Percentiles rank a stretch among this genome's conserved stretches.
Conservation (phyloP, 2,329 filamentous ascomycete species). For the Alternaria gaisen region DNA sequence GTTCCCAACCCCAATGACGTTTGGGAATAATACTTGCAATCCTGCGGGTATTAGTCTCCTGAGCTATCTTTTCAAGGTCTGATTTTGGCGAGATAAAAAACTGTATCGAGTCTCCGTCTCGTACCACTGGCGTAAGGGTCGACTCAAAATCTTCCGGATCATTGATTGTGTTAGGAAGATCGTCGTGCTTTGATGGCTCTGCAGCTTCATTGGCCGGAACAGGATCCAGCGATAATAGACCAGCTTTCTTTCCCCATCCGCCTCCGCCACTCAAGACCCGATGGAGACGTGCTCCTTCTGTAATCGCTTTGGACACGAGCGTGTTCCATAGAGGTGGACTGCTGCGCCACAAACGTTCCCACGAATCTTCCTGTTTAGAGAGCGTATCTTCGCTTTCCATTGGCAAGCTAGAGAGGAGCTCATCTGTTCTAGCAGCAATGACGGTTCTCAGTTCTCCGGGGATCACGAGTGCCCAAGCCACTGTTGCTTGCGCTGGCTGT, state of each 20-base stretch:
- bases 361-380: slow-evolving; percentile 12
- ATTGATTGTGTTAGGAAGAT: slow-evolving; percentile 15
- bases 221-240: slow-evolving; percentile 80
- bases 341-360: slow-evolving; percentile 32
- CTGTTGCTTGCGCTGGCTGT: slow-evolving; percentile 59
- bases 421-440: slow-evolving; percentile 11
- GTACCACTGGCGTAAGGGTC: slow-evolving; percentile 65
- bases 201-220: slow-evolving; percentile 19
- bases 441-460: slow-evolving; percentile 46
- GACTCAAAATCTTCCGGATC: slow-evolving; percentile 44
- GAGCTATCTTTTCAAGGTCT: background rate
- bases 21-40: background rate
- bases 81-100: slow-evolving; percentile 43
- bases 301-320: slow-evolving; percentile 30
- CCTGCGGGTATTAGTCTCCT: slow-evolving; percentile 3
- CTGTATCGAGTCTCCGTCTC: slow-evolving; percentile 68
- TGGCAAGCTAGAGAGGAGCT: slow-evolving; percentile 12
- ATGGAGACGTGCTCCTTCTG: slow-evolving; percentile 53
- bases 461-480: slow-evolving; percentile 77
- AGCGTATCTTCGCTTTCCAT: background rate
- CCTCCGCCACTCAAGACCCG: slow-evolving; percentile 78
- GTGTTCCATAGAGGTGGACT: slow-evolving; percentile 33
- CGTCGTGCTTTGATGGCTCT: slow-evolving; percentile 1
- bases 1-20: slow-evolving; percentile 36
- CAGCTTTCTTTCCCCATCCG: slow-evolving; percentile 83